Conservation (phyloP, 2,329 filamentous ascomycete genomes). For the Aspergillus transmontanensis region DNA sequence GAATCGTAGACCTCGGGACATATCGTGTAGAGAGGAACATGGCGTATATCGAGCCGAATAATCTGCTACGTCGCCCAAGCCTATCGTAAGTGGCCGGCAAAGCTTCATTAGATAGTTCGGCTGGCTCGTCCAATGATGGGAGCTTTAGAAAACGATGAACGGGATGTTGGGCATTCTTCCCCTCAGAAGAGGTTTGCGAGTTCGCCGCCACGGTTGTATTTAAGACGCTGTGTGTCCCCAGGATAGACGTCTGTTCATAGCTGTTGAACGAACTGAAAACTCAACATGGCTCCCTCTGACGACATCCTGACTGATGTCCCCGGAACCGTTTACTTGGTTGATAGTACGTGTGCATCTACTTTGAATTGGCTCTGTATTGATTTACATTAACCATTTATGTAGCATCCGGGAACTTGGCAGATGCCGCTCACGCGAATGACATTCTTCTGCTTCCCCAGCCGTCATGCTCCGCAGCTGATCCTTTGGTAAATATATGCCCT, state of each 20-base stretch:
- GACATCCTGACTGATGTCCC: slow-evolving; percentile 31
- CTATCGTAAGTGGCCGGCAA: slow-evolving; percentile 5
- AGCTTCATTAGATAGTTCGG: slow-evolving; percentile 4
- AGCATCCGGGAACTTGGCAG: slow-evolving; percentile 20
- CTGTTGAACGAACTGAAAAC: not conserved
- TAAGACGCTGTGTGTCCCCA: not conserved
- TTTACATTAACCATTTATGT: not conserved
- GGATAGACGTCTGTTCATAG: not conserved
- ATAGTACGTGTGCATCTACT: slow-evolving; percentile 21
- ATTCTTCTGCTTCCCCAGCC: slow-evolving; percentile 39
- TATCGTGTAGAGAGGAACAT: not conserved
- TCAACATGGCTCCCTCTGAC: slow-evolving; percentile 21
- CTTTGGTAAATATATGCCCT: slow-evolving; percentile 22
- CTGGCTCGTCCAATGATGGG: slow-evolving; percentile 5
- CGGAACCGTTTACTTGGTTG: slow-evolving; percentile 38
- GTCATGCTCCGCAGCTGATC: slow-evolving; percentile 32
- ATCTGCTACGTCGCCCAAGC: not conserved
- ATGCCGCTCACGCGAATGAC: slow-evolving; percentile 30
- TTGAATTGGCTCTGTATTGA: not conserved
- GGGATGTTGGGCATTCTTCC: not conserved
- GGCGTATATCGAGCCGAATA: not conserved
- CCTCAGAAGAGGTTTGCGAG: not conserved
- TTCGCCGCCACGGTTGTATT: not conserved
- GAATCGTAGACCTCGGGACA: not conserved
- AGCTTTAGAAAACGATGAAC: not conserved